Conservation (phyloP, 2,329 filamentous ascomycete species). For the Penicillium crustosum region DNA sequence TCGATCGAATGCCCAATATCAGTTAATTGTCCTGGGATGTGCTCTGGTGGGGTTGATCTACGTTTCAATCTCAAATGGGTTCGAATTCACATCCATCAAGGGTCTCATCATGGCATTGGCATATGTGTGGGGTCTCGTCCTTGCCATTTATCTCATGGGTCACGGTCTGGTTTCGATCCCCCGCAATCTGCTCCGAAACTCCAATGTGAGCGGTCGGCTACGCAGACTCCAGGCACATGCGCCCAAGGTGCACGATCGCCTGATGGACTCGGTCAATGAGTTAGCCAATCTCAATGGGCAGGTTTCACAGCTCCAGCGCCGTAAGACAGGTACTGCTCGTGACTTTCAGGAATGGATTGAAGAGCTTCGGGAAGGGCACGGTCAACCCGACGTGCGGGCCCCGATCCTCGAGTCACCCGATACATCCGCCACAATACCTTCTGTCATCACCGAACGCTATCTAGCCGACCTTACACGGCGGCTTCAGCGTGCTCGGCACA, state of each 20-base stretch:
- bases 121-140: slow-evolving; percentile 86
- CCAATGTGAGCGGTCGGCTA: slow-evolving; percentile 72
- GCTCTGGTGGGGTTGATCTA: slow-evolving; percentile 75
- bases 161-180: slow-evolving; percentile 93
- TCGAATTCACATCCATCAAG: slow-evolving; percentile 72
- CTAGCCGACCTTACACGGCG: slow-evolving; percentile 84
- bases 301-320: slow-evolving; percentile 72
- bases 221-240: slow-evolving; percentile 75
- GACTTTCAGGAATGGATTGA: slow-evolving; percentile 94
- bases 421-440: slow-evolving; percentile 57
- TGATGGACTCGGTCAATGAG: slow-evolving; percentile 78
- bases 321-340: slow-evolving; percentile 74
- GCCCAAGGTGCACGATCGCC: slow-evolving; percentile 78
- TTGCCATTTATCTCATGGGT: slow-evolving; percentile 97
- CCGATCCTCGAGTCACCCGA: slow-evolving; percentile 37
- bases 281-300: slow-evolving; percentile 80
- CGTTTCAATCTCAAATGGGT: slow-evolving; percentile 74
- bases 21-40: slow-evolving; percentile 72
- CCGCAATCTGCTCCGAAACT: slow-evolving; percentile 73
- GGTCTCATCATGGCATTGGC: slow-evolving; percentile 86
- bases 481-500: slow-evolving; percentile 77
- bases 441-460: slow-evolving; percentile 89
- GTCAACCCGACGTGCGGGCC: slow-evolving; percentile 61
- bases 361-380: slow-evolving; percentile 77
- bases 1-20: slow-evolving; percentile 83